Evolutionary conservation across 352 stramenopile genomes (phyloP).

Genomic region (Halophytophthora batemanensis): DNA sequence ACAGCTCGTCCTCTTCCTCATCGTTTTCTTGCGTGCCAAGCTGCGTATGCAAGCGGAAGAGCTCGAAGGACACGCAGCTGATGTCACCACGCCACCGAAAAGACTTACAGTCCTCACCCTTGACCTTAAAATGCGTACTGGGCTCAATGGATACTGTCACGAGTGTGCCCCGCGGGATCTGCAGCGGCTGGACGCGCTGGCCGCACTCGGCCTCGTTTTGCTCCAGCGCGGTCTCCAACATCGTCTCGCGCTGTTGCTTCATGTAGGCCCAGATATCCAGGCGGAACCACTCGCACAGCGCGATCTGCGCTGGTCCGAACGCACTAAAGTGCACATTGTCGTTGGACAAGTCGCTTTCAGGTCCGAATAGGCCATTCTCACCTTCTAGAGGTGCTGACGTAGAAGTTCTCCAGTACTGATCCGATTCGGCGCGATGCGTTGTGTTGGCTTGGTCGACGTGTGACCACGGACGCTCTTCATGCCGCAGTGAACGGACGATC

Average conservation of each 20-base stretch:
- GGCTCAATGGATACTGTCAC: conserved; percentile 62
- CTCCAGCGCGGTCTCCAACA: conserved; percentile 59
- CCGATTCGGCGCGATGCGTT: too few relatives aligned
- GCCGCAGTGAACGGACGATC: conserved; percentile 43
- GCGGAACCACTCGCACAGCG: conserved; percentile 42
- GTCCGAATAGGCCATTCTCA: neutral
- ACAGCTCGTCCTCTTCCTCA: conserved; percentile 35
- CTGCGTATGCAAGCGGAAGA: conserved; percentile 29
- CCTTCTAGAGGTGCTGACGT: neutral
- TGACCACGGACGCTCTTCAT: too few relatives aligned
- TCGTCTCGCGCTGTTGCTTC: conserved; percentile 52
- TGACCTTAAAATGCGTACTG: conserved; percentile 30
- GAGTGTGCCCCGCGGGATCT: conserved; percentile 52
- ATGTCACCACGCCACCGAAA: conserved; percentile 69
- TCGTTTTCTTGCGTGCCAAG: neutral
- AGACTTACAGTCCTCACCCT: conserved; percentile 51
- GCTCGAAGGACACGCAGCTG: conserved; percentile 55
- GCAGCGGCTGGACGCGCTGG: conserved; percentile 45
- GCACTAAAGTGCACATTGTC: conserved; percentile 60
- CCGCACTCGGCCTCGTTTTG: conserved; percentile 46
- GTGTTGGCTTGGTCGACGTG: too few relatives aligned
- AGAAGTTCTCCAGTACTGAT: neutral
- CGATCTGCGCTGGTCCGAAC: conserved; percentile 46
- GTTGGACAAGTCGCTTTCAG: conserved; percentile 1
- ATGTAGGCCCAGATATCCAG: conserved; percentile 74